phyloP scores from a whole-genome alignment of 192 early-diverging fungal genomes.

The Thoreauomyces humboldtii region DNA sequence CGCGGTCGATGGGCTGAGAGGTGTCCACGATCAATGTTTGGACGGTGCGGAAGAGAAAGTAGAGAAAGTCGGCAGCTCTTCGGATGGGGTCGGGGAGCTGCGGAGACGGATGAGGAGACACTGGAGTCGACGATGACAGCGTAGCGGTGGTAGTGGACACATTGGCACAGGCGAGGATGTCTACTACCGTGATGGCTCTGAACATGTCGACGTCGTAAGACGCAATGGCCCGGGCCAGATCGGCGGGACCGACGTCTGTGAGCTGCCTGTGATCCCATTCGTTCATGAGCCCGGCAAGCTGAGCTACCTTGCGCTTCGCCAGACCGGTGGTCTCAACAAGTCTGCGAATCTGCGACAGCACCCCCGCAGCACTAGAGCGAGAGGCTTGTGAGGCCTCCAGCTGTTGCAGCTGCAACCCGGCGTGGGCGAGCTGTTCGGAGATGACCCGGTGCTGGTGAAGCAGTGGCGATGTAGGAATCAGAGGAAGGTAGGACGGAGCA shows the following conservation, averaged over 20 bases:
- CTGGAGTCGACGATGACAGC: too few species aligned
- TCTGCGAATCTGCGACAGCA: conserved; percentile 18
- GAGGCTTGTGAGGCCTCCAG: conserved; percentile 6
- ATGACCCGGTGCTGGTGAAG: conserved; percentile 8
- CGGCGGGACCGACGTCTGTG: neutral
- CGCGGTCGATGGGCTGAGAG: conserved; percentile 3
- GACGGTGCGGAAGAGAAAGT: conserved; percentile 16
- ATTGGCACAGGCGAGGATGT: conserved; percentile 2
- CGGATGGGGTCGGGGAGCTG: neutral
- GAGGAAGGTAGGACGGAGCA: conserved; percentile 2
- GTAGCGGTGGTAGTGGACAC: neutral
- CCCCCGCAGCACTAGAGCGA: neutral
- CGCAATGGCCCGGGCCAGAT: neutral
- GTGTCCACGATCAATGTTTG: conserved; percentile 10
- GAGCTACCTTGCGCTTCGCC: conserved; percentile 1
- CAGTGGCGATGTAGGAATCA: conserved; percentile 23
- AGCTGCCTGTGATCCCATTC: conserved; percentile 14
- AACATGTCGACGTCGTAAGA: conserved; percentile 27
- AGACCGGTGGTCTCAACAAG: conserved; percentile 13
- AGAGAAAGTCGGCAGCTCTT: conserved; percentile 8
- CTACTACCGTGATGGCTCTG: conserved; percentile 1
- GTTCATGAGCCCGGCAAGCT: neutral
- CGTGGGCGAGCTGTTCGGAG: conserved; percentile 8
- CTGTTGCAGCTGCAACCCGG: conserved; percentile 3
- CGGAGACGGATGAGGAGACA: neutral